A percentile compares a stretch with the other conserved stretches of the same genome.
phyloP scores from a whole-genome alignment of 176 grass and related monocot genomes.

The Thinopyrum elongatum region DNA sequence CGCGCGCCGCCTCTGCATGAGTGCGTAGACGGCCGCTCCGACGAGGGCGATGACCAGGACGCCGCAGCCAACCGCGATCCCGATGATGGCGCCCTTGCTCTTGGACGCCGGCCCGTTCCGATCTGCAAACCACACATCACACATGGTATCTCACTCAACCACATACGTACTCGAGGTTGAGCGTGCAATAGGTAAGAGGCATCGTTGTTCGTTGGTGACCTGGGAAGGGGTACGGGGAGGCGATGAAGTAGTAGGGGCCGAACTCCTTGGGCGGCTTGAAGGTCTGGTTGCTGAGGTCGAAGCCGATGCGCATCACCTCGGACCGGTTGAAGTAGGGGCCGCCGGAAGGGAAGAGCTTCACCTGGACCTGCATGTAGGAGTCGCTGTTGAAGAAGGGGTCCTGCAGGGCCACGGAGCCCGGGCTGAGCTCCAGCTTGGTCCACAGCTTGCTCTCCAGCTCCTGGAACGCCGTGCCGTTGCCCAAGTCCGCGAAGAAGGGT shows the following conservation, averaged over 20 bases:
- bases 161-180: background rate
- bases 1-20: constrained; percentile 57
- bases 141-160: background rate
- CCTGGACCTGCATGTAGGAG: constrained; percentile 63
- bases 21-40: constrained; percentile 54
- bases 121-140: constrained; percentile 7
- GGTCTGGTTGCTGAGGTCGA: constrained; percentile 83
- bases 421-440: constrained; percentile 60
- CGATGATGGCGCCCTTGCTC: constrained; percentile 62
- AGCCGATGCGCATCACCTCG: constrained; percentile 74
- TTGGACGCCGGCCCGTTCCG: constrained; percentile 28
- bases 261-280: constrained; percentile 79
- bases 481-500: constrained; percentile 64
- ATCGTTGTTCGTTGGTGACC: constrained; percentile 19
- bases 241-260: constrained; percentile 82
- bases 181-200: too few species aligned
- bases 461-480: constrained; percentile 71
- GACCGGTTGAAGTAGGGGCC: constrained; percentile 68
- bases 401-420: constrained; percentile 82
- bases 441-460: constrained; percentile 66
- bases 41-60: constrained; percentile 67
- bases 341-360: constrained; percentile 76
- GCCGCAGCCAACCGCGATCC: constrained; percentile 72
- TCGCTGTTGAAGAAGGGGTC: constrained; percentile 62
- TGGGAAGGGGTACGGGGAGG: constrained; percentile 69